These are phyloP conservation scores for Gryganskiella cystojenkinii DNA, from an alignment of 192 early-diverging fungal species.

Conservation along the genomic window DNA sequence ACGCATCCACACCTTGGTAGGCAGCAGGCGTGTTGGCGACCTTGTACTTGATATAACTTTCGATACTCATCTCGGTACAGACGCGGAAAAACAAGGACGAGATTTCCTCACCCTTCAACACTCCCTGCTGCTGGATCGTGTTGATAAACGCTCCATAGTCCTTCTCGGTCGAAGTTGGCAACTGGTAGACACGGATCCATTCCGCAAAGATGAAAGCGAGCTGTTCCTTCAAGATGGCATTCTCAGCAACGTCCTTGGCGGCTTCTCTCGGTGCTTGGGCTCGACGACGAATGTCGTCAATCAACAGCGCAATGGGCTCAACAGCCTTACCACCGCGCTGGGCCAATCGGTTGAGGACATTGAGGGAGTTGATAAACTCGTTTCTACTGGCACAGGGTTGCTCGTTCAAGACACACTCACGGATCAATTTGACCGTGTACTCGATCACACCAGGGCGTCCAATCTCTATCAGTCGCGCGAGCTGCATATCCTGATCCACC, in stretches of 20 bases:
- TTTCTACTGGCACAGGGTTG: conserved; percentile 60
- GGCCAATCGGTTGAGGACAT: conserved; percentile 74
- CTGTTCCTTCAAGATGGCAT: conserved; percentile 66
- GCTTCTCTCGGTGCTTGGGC: conserved; percentile 49
- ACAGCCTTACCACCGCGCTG: conserved; percentile 70
- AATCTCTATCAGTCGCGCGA: conserved; percentile 87
- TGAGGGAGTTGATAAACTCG: conserved; percentile 78
- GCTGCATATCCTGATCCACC: conserved; percentile 88
- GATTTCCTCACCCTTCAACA: conserved; percentile 79
- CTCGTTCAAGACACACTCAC: conserved; percentile 72
- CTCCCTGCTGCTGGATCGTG: conserved; percentile 80
- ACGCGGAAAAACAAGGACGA: conserved; percentile 92
- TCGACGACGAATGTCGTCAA: conserved; percentile 67
- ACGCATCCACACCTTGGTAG: conserved; percentile 93
- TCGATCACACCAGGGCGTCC: conserved; percentile 77
- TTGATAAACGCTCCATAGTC: conserved; percentile 70
- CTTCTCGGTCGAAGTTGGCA: conserved; percentile 78
- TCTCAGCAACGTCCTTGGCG: conserved; percentile 59
- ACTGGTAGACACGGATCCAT: conserved; percentile 83
- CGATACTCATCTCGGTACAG: conserved; percentile 86
- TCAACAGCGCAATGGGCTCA: conserved; percentile 49
- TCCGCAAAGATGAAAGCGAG: conserved; percentile 78
- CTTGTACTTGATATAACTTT: conserved; percentile 76
- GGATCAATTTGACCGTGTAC: conserved; percentile 81
- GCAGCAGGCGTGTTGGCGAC: conserved; percentile 56